phyloP scores from a whole-genome alignment of 2,329 filamentous ascomycete species.

The Metarhizium guizhouense region DNA sequence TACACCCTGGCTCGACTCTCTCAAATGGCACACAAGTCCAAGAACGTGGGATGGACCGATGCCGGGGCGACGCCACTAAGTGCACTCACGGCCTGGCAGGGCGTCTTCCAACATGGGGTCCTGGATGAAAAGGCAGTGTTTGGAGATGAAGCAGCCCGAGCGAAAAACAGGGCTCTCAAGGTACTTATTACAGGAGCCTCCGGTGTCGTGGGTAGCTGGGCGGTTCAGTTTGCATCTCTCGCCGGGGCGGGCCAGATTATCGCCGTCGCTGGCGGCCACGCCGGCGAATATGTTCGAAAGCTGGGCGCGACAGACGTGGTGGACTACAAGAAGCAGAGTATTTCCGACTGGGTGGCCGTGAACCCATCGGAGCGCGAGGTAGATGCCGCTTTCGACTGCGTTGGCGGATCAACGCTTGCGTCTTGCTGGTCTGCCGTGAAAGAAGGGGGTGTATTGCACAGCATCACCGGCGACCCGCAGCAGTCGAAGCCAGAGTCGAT shows the following conservation, averaged over 20 bases:
- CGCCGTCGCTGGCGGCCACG: conserved; percentile 18
- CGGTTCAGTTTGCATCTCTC: conserved; percentile 24
- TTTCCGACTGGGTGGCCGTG: conserved; percentile 19
- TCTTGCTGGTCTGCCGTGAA: conserved; percentile 23
- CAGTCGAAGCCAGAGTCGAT: conserved; percentile 16
- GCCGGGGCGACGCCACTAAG: conserved; percentile 27
- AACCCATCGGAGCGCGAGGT: conserved; percentile 15
- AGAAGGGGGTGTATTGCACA: conserved; percentile 21
- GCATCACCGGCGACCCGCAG: conserved; percentile 20
- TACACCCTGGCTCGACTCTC: conserved; percentile 19
- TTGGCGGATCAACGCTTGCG: conserved; percentile 22
- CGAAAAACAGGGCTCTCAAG: conserved; percentile 15
- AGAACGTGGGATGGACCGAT: conserved; percentile 19
- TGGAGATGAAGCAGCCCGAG: not conserved
- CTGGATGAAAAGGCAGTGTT: conserved; percentile 17
- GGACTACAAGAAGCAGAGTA: conserved; percentile 20
- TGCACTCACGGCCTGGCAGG: conserved; percentile 29
- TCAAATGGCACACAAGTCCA: conserved; percentile 24
- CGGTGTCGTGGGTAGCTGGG: conserved; percentile 28
- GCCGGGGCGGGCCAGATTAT: conserved; percentile 24
- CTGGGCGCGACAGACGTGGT: conserved; percentile 26
- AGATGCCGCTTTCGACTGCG: conserved; percentile 24
- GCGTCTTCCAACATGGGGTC: conserved; percentile 23
- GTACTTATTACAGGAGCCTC: conserved; percentile 28
- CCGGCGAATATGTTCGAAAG: conserved; percentile 16